These are phyloP conservation scores for Fusarium tanahbumbuense DNA, from an alignment of 2,329 filamentous ascomycete species.

Conservation along the genomic window DNA sequence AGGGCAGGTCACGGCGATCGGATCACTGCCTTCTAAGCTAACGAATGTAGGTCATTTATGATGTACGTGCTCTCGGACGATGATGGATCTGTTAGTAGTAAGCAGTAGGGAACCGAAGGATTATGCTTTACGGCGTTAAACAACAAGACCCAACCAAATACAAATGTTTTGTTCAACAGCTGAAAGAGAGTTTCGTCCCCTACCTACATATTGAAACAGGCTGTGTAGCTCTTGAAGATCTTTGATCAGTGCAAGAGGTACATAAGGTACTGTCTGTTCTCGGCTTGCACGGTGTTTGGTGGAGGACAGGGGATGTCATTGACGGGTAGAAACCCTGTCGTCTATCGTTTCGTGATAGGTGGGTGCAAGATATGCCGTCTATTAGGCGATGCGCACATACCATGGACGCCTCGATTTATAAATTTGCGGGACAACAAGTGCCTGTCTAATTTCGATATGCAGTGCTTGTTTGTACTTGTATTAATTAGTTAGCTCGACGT, in stretches of 20 bases:
- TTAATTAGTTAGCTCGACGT: constrained; percentile 16
- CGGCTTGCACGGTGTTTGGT: constrained; percentile 35
- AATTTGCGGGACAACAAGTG: constrained; percentile 33
- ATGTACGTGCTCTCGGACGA: background rate
- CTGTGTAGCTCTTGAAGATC: background rate
- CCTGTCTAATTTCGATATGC: constrained; percentile 38
- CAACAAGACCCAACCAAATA: constrained; percentile 4
- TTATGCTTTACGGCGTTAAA: background rate
- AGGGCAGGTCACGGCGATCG: constrained; percentile 24
- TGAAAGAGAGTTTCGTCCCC: constrained; percentile 35
- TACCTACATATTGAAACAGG: constrained; percentile 14
- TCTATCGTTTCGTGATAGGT: constrained; percentile 43
- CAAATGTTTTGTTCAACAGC: constrained; percentile 48
- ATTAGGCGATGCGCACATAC: constrained; percentile 35
- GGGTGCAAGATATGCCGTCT: constrained; percentile 47
- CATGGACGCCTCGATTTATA: constrained; percentile 32
- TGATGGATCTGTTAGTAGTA: background rate
- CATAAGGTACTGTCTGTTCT: background rate
- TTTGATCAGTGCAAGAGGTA: background rate
- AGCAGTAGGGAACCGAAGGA: background rate
- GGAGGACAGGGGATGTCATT: constrained; percentile 20
- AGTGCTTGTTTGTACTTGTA: constrained; percentile 25
- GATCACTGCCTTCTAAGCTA: background rate
- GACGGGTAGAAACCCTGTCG: constrained; percentile 28
- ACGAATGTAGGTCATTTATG: constrained; percentile 1